Conservation (phyloP, 768 basidiomycete species). For the Termitomyces sp. region DNA sequence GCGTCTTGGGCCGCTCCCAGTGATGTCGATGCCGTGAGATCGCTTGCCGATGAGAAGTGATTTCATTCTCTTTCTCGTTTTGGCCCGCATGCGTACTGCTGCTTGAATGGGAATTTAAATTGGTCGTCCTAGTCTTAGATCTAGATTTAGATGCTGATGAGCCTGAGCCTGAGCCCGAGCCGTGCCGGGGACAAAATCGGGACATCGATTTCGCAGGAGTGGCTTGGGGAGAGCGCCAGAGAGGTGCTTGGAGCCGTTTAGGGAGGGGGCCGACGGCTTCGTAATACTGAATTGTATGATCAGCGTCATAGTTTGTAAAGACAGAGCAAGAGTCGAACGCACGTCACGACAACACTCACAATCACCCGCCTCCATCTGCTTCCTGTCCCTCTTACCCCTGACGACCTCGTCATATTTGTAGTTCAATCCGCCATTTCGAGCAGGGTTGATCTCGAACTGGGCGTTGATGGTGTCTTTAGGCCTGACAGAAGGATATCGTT, state of each 20-base stretch:
- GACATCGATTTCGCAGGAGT: constrained; percentile 20
- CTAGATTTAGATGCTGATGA: not conserved
- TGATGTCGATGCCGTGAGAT: constrained; percentile 71
- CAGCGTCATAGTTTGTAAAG: not conserved
- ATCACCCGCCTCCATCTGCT: constrained; percentile 65
- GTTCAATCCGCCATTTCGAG: constrained; percentile 55
- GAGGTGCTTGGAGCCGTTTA: constrained; percentile 53
- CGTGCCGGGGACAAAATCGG: constrained; percentile 20
- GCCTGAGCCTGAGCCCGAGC: constrained; percentile 1
- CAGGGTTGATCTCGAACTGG: constrained; percentile 60
- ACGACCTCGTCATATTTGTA: constrained; percentile 79
- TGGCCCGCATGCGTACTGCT: constrained; percentile 2
- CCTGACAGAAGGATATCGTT: constrained; percentile 12
- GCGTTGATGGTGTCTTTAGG: constrained; percentile 49
- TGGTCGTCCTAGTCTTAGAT: not conserved
- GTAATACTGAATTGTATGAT: constrained; percentile 57
- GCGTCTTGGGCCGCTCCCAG: constrained; percentile 69
- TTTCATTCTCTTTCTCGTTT: constrained; percentile 22
- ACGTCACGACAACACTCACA: constrained; percentile 83
- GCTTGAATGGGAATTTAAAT: not conserved
- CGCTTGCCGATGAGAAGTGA: constrained; percentile 54
- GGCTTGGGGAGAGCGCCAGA: constrained; percentile 64
- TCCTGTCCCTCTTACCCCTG: constrained; percentile 56
- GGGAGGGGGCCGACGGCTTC: constrained; percentile 71
- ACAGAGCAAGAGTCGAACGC: constrained; percentile 13